Base-by-base conservation (phyloP, 164 flowering plant species). In the Nelumbo lutea region DNA sequence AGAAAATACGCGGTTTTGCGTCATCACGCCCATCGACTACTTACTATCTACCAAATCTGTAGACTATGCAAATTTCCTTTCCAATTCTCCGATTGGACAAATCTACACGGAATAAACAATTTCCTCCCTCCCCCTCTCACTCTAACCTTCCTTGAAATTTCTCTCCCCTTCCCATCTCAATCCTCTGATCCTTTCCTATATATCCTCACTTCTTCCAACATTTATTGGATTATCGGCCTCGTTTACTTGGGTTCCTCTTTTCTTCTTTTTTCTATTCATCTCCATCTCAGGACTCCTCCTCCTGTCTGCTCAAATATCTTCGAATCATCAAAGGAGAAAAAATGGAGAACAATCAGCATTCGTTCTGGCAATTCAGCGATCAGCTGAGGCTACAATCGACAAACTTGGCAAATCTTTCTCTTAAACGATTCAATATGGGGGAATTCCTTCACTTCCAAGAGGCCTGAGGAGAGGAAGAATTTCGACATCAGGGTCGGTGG, bases 341-440 rank as follows among this genome's bases (percentile, higher is more conserved):
- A 9, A 86, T 91, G 96, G 94, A 91, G 77, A 86, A 72, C 72
- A 81, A 83, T 59, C 83, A 86, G 70, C 85, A 90, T 10, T 83
- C 90, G 7, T 95, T 95, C 65, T 88, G 83, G 82, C 95, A 89
- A 55, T 95, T 92, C 87, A 89, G 97, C 61, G 98, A 95, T 65
- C 89, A 90, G 72, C 90, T 95, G 7, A 76, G 97, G 5, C 70
- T 84, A 5, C 91, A 89, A 15, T 60, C 76, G 2, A 68, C 85
- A 9, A 86, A 70, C 65, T 67, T 90, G n/a, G 77, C 87, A 1
- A 85, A 83, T 60, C 83, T 91, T 6, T 86, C 96, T 1, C 73
- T 87, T 67, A 92, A 92, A 86, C 72, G 96, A 95, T 27, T 84
- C 87, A 1, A 90, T 90, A 5, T 94, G 96, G 96, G 82, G 89